Base-by-base conservation (phyloP, 225 moss, liverwort and hornwort species). In the Straminergon stramineum region DNA sequence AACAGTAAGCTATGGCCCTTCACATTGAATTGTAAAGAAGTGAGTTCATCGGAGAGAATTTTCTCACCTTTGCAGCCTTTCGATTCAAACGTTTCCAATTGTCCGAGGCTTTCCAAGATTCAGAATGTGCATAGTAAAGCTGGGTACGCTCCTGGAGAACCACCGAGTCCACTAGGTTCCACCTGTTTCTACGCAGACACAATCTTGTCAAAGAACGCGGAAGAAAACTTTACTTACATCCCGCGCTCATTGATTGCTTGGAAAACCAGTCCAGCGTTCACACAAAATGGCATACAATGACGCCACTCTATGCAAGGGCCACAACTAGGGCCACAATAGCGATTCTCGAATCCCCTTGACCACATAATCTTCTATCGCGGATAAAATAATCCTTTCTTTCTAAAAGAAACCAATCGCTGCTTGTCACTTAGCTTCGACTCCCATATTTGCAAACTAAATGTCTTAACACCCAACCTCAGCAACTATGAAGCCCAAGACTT, bases 121-220 rank as follows among this genome's bases (percentile, higher is more conserved):
- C 85, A 31, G 86, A 88, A 53, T 93, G 93, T 23, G 92, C 93
- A 63, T 90, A 95, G 70, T 89, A 93, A 22, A 79, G 86, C 88
- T 93, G 71, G 31, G 91, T 86, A 10, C 64, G 28, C 84, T 91
- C 90, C 39, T 92, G 93, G 70, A 94, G 94, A 69, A 88, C 62
- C 88, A 70, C 90, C 30, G 93, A 91, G 80, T 95, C 95, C 41
- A 95, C 88, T 32, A 93, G 35, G 66, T 95, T 95, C 92, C 93
- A 95, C 95, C 95, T 95, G 92, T 91, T 93, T 91, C 87, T 80
- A 87, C 31, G 39, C 89, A 86, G 64, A 39, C 81, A 75, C 69
- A 73, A 43, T 85, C 83, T 73, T 82, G 88, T 91, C 79, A 89
- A 84, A 66, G 56, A 17, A 63, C 27, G n/a, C 41, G 74, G 53